Base-by-base conservation (phyloP, 176 grass and related monocot species). In the Oryza officinalis region DNA sequence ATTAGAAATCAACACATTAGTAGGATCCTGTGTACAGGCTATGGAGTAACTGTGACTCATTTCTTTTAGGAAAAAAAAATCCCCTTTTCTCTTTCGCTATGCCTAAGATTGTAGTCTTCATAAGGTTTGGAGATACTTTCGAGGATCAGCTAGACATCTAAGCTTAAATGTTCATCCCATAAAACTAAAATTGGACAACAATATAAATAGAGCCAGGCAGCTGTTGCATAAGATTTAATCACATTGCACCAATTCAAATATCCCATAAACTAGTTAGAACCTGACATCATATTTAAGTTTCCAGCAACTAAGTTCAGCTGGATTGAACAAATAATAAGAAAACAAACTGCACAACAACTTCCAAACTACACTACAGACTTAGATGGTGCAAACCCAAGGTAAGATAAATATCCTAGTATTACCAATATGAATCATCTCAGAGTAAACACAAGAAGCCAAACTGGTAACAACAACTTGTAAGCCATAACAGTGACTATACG, bases 331-430 rank as follows among this genome's bases (percentile, higher is more conserved):
- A 35, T 35, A 35, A 35, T 35, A 35, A 35, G 33, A 35, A 52
- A 52, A 59, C 22, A 59, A 60, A 44, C 70, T 26, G 20, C 44
- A 75, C 44, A 81, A 72, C 41, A 83, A 49, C 31, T 54, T 83
- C 2, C 18, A 57, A 72, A 78, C 12, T 63, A 50, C 20, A 49
- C 10, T 40, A 82, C 20, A 46, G 41, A 47, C 2, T 47, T 82
- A 1, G 10, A 11, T 1, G 61, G 47, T 40, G 30, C 50, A 52
- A 73, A 35, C 8, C 27, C 35, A 81, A 27, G 15, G 47, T 25
- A 75, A 38, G 0, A 77, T 47, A 69, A n/a, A 57, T 68, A 30
- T 22, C 27, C 10, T 80, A 50, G 18, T 49, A 68, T 6, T 50
- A 49, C 64, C 31, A 28, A 67, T 49, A 23, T 40, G 23, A 67